phyloP scores from a whole-genome alignment of 139 green algal species.

The Yamagishiella unicocca region DNA sequence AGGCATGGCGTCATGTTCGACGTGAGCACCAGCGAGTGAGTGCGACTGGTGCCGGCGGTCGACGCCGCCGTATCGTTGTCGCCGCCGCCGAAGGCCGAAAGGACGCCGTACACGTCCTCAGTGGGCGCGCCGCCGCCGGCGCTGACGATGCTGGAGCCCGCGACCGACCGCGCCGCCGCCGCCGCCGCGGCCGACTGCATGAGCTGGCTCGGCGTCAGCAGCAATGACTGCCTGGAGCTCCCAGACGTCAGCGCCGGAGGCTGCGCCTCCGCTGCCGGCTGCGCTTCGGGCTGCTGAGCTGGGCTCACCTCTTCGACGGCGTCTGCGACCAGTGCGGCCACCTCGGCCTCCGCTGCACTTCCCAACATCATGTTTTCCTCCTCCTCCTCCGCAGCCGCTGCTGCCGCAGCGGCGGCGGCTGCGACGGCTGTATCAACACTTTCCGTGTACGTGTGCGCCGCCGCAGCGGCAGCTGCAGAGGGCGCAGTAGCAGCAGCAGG shows the following conservation, averaged over 20 bases:
- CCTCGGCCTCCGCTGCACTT: background rate
- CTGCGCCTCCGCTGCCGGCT: background rate
- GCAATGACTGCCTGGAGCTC: background rate
- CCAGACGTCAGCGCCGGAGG: background rate
- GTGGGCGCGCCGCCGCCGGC: background rate
- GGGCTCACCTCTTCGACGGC: background rate
- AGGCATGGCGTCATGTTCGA: background rate
- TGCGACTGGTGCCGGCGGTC: background rate
- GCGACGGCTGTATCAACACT: background rate
- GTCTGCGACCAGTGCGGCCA: background rate
- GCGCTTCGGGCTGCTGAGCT: background rate
- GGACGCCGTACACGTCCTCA: background rate
- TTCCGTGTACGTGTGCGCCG: background rate
- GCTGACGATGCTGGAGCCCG: background rate
- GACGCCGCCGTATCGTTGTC: background rate
- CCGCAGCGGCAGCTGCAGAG: background rate
- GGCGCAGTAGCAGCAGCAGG: background rate
- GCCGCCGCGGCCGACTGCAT: conserved; percentile 32
- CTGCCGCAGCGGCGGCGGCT: background rate
- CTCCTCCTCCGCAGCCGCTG: background rate
- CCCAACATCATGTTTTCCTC: no score
- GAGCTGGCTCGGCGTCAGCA: conserved; percentile 69
- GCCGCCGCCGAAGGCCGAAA: background rate
- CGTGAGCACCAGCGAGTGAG: background rate
- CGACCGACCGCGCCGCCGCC: conserved; percentile 10